Evolutionary conservation across 768 basidiomycete species (phyloP).

Genomic region (Naganishia kalamii): DNA sequence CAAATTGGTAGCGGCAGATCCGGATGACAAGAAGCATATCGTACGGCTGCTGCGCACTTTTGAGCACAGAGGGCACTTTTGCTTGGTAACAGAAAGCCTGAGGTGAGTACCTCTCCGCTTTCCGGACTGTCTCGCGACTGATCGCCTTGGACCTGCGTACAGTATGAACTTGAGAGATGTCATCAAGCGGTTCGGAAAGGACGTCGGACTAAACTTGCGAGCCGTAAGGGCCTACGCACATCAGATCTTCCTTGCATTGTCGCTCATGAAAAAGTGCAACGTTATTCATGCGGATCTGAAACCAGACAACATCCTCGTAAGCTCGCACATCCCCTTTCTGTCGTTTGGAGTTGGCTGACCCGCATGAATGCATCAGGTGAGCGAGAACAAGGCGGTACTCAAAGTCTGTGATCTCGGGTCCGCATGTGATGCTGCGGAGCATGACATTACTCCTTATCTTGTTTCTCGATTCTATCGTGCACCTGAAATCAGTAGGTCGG

Average conservation of each 20-base stretch:
- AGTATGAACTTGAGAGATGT: constrained; percentile 99
- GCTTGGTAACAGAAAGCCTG: constrained; percentile 88
- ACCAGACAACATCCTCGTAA: constrained; percentile 90
- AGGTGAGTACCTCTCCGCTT: constrained; percentile 54
- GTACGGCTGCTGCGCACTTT: constrained; percentile 89
- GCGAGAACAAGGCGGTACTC: constrained; percentile 83
- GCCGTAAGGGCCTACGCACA: constrained; percentile 99
- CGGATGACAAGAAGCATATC: constrained; percentile 93
- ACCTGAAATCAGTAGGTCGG: constrained; percentile 84
- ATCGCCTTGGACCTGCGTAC: neutral
- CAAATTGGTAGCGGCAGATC: constrained; percentile 79
- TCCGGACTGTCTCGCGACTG: neutral
- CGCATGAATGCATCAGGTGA: constrained; percentile 57
- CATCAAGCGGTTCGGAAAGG: constrained; percentile 95
- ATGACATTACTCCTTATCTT: constrained; percentile 92
- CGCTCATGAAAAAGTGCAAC: constrained; percentile 76
- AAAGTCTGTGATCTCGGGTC: constrained; percentile 98
- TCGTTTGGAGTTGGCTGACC: neutral
- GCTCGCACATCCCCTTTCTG: constrained; percentile 35
- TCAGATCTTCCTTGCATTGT: constrained; percentile 83
- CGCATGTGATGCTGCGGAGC: constrained; percentile 82
- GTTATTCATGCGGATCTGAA: constrained; percentile 99
- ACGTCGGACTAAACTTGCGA: constrained; percentile 88
- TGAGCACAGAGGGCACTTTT: constrained; percentile 93
- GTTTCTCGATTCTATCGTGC: constrained; percentile 97